Percentiles rank a stretch among this genome's conserved stretches.
Evolutionary conservation across 2,329 filamentous ascomycete species (phyloP).

Genomic region (Plectosphaerella cucumerina): DNA sequence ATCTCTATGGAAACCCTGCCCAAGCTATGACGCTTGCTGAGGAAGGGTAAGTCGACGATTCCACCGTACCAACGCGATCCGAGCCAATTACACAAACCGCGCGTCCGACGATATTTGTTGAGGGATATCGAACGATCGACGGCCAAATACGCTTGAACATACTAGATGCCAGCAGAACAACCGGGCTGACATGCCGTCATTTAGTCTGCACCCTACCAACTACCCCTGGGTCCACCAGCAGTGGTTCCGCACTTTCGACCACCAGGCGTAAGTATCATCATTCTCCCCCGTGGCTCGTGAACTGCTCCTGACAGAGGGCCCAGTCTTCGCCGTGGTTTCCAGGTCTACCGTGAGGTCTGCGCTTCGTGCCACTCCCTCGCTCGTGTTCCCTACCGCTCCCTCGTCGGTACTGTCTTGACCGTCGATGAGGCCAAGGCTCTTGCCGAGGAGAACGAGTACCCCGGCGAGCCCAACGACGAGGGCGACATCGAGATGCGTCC

Average conservation of each 20-base stretch:
- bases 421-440: conserved; percentile 97
- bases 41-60: conserved; percentile 80
- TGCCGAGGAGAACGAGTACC: conserved; percentile 98
- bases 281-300: not conserved
- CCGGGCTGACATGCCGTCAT: not conserved
- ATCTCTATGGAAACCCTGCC: conserved; percentile 85
- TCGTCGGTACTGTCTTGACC: conserved; percentile 89
- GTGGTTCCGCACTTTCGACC: conserved; percentile 94
- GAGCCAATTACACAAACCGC: conserved; percentile 4
- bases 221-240: conserved; percentile 96
- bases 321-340: conserved; percentile 97
- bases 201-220: conserved; percentile 80
- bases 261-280: conserved; percentile 72
- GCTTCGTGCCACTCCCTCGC: conserved; percentile 94
- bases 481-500: conserved; percentile 98
- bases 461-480: conserved; percentile 95
- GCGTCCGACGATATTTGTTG: conserved; percentile 5
- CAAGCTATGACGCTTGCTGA: conserved; percentile 90
- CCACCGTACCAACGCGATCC: not conserved
- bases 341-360: conserved; percentile 99
- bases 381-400: conserved; percentile 87
- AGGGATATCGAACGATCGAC: conserved; percentile 12
- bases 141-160: not conserved
- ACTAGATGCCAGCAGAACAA: conserved; percentile 1
- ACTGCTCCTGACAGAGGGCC: conserved; percentile 11